These are phyloP conservation scores for Hyaloperonospora arabidopsidis DNA, from an alignment of 352 stramenopile species.

Conservation along the genomic window DNA sequence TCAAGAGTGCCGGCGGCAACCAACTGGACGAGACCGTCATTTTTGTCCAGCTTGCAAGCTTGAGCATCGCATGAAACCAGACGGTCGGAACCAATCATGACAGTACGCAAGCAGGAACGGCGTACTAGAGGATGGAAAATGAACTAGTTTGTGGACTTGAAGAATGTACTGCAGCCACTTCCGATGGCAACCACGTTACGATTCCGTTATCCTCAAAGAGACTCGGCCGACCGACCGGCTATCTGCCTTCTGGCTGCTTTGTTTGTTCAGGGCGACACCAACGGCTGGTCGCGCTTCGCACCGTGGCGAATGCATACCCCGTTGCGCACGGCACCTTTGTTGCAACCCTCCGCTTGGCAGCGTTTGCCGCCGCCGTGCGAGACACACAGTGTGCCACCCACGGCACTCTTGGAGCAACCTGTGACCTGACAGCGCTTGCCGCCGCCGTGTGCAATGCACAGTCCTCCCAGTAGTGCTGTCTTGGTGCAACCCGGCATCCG, in stretches of 20 bases:
- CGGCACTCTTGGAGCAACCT: constrained; percentile 56
- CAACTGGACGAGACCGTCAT: constrained; percentile 1
- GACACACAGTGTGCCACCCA: constrained; percentile 57
- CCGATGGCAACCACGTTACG: constrained; percentile 30
- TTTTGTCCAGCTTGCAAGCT: constrained; percentile 12
- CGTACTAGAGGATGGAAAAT: neutral
- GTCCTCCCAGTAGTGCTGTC: constrained; percentile 64
- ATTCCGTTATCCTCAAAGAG: constrained; percentile 14
- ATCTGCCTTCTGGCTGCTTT: constrained; percentile 4
- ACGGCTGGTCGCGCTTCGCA: constrained; percentile 49
- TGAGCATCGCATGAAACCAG: constrained; percentile 11
- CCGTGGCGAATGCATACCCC: constrained; percentile 83
- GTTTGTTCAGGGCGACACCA: constrained; percentile 19
- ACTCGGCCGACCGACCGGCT: constrained; percentile 4
- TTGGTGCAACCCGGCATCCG: constrained; percentile 65
- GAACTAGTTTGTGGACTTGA: neutral
- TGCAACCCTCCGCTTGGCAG: constrained; percentile 69
- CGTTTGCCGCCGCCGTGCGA: constrained; percentile 67
- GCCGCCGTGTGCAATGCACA: constrained; percentile 75
- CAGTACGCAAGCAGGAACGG: constrained; percentile 1
- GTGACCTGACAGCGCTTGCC: constrained; percentile 73
- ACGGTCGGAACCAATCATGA: constrained; percentile 3
- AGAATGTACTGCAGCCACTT: constrained; percentile 32
- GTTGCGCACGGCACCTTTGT: constrained; percentile 75
- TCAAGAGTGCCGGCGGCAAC: constrained; percentile 11